A percentile compares a stretch with the other conserved stretches of the same genome.
phyloP scores from a whole-genome alignment of 768 basidiomycete species.

The Russula foetens region DNA sequence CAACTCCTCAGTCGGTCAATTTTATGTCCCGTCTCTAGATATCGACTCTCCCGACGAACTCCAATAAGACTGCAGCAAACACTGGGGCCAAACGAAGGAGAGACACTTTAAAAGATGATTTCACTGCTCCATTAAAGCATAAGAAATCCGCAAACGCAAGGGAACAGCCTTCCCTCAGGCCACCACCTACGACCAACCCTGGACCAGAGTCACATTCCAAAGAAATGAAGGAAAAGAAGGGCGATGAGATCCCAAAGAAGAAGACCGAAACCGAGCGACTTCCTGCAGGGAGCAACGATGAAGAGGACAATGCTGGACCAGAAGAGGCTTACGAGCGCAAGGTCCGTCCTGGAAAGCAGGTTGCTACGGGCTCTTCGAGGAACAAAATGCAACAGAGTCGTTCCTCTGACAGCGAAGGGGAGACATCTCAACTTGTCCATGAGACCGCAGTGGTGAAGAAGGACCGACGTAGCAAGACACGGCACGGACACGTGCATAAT shows the following conservation, averaged over 20 bases:
- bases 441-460: constrained; percentile 40
- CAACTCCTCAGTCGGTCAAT: not conserved
- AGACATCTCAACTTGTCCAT: constrained; percentile 45
- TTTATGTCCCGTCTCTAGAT: not conserved
- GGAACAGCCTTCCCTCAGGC: constrained; percentile 8
- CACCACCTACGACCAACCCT: not conserved
- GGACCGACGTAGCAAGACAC: constrained; percentile 24
- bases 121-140: constrained; percentile 10
- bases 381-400: constrained; percentile 17
- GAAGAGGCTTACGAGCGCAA: constrained; percentile 28
- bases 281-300: constrained; percentile 24
- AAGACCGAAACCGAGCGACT: constrained; percentile 2
- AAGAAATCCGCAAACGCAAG: constrained; percentile 15
- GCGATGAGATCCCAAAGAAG: constrained; percentile 14
- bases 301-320: constrained; percentile 27
- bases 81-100: not conserved
- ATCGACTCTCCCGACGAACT: not conserved
- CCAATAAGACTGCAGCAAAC: constrained; percentile 12
- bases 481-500: constrained; percentile 35
- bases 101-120: not conserved
- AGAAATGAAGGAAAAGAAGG: constrained; percentile 23
- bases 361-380: constrained; percentile 16
- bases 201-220: constrained; percentile 18
- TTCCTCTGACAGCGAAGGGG: constrained; percentile 30
- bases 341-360: constrained; percentile 1